phyloP scores from a whole-genome alignment of 2,329 filamentous ascomycete species.

The Aspergillus sp. region DNA sequence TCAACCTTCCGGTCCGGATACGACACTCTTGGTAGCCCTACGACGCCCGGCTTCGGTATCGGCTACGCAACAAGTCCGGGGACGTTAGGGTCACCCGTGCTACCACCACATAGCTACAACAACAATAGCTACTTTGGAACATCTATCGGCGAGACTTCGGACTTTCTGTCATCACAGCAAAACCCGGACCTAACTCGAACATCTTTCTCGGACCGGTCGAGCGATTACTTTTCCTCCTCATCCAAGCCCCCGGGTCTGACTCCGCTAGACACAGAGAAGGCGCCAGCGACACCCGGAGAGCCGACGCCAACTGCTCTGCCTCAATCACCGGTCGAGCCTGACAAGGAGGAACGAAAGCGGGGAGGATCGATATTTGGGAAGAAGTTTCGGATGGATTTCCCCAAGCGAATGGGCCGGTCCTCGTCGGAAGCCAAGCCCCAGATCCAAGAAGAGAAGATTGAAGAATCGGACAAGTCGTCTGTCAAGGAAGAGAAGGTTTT shows the following conservation, averaged over 20 bases:
- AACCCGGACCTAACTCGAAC: constrained; percentile 51
- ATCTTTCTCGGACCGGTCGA: constrained; percentile 61
- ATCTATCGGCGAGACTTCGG: constrained; percentile 34
- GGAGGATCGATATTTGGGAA: constrained; percentile 71
- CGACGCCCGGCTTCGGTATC: constrained; percentile 76
- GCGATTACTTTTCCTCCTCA: constrained; percentile 79
- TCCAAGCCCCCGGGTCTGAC: constrained; percentile 51
- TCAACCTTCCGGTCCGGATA: constrained; percentile 65
- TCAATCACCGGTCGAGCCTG: constrained; percentile 56
- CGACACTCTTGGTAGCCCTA: constrained; percentile 61
- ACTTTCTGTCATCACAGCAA: constrained; percentile 51
- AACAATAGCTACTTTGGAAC: constrained; percentile 35
- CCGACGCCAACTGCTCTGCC: constrained; percentile 48
- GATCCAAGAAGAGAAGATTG: constrained; percentile 71
- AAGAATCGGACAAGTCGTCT: constrained; percentile 56
- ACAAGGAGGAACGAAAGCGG: constrained; percentile 64
- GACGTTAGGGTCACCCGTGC: constrained; percentile 39
- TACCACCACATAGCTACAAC: constrained; percentile 21
- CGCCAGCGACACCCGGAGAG: constrained; percentile 48
- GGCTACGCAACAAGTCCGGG: constrained; percentile 69
- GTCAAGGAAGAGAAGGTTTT: constrained; percentile 51
- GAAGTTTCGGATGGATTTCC: constrained; percentile 74
- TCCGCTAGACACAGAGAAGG: constrained; percentile 52
- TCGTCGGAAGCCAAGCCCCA: constrained; percentile 70
- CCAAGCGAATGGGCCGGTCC: constrained; percentile 77